These are phyloP conservation scores for Angomonas deanei DNA, from an alignment of 208 protist genomes.

Conservation along the genomic window DNA sequence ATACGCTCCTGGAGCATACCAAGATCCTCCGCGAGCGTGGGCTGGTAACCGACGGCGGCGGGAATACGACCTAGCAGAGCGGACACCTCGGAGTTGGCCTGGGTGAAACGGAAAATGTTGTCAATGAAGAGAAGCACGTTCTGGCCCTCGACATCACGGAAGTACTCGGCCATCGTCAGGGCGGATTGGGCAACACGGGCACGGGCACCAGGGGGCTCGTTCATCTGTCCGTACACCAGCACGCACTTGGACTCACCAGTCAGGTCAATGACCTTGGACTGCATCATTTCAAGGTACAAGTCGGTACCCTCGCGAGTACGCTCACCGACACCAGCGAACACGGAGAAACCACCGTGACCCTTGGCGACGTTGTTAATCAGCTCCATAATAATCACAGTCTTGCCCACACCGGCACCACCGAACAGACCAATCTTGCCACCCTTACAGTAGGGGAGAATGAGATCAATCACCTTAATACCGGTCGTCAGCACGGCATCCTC, in stretches of 20 bases:
- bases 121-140: conserved; percentile 99
- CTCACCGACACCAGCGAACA: conserved; percentile 98
- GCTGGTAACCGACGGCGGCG: conserved; percentile 99
- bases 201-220: conserved; percentile 97
- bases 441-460: conserved; percentile 97
- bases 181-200: conserved; percentile 97
- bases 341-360: conserved; percentile 97
- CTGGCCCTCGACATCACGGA: conserved; percentile 97
- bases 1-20: conserved; percentile 98
- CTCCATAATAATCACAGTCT: conserved; percentile 99
- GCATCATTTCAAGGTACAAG: conserved; percentile 98
- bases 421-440: conserved; percentile 98
- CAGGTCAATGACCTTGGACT: conserved; percentile 93
- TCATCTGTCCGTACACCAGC: conserved; percentile 99
- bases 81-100: conserved; percentile 98
- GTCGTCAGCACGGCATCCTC: conserved; percentile 95
- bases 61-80: conserved; percentile 97
- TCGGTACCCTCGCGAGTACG: conserved; percentile 98
- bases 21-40: conserved; percentile 97
- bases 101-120: conserved; percentile 99
- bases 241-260: conserved; percentile 95
- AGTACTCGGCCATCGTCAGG: conserved; percentile 98
- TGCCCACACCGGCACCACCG: conserved; percentile 98
- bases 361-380: conserved; percentile 99
- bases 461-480: conserved; percentile 98